Evolutionary conservation across 2,329 filamentous ascomycete genomes (phyloP), one percentile per base, ranked within the genome.

Genomic region (Ophiostoma sp.): DNA sequence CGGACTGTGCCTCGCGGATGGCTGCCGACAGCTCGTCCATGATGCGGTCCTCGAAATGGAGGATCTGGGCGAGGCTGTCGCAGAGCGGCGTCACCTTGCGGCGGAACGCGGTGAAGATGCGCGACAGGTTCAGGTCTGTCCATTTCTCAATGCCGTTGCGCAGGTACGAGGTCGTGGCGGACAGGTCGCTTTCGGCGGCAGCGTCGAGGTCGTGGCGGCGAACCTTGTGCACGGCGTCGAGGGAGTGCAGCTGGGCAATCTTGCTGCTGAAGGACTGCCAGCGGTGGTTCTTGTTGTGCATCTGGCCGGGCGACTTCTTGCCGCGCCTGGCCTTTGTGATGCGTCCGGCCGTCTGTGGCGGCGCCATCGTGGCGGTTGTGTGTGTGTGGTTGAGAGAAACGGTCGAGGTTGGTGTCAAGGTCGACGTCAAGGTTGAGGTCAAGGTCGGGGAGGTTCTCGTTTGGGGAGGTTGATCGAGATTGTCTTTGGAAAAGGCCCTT

Each of bases 191-290:
- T 77, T 90, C 87, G 36, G 68, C 52, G 68, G 69, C 70, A 17
- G 72, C 71, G 73, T 94, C 90, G 81, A 95, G 88, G 76, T 91
- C 89, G 81, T 96, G 87, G 78, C 90, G 90, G 80, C 93, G 92
- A 76, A 96, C 90, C 81, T 90, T 90, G 79, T 95, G 93, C 75
- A 99, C 86, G 65, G 95, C 95, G 76, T 99, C 94, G 81, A 99
- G 85, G 41, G 88, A 88, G 80, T 92, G 95, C 77, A 98, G 87
- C 79, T 94, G 95, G 73, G 92, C 88, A 78, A 98, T 92, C 79
- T 96, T 95, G 77, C 90, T 87, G 72, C 90, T 92, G 81, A 98
- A 98, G 73, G 92, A 90, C 81, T 97, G 91, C 87, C 93, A 98
- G 78, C 92, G 87, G 81, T 97, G 92, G 68, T 92, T 90, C 77